Evolutionary conservation across 2,329 filamentous ascomycete species (phyloP).

Genomic region (Kalaharituber pfeilii): DNA sequence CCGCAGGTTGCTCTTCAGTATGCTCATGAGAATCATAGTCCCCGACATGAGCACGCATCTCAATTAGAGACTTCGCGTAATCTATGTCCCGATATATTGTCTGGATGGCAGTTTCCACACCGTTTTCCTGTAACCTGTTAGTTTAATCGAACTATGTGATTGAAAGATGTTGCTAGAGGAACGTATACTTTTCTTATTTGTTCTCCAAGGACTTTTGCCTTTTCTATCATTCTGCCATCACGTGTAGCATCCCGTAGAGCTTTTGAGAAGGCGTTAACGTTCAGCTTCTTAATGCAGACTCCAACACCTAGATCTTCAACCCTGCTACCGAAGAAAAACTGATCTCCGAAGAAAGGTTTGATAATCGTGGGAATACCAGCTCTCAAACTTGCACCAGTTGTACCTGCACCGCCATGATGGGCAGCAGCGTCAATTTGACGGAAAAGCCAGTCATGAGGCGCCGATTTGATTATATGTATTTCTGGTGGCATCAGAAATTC

Average conservation of each 20-base stretch:
- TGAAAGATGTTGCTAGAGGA: conserved; percentile 1
- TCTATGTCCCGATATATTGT: conserved; percentile 89
- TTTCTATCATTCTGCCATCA: conserved; percentile 77
- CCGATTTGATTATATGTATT: conserved; percentile 74
- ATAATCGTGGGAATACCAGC: conserved; percentile 88
- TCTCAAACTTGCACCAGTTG: conserved; percentile 78
- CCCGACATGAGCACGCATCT: conserved; percentile 31
- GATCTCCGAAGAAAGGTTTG: conserved; percentile 93
- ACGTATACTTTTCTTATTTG: conserved; percentile 62
- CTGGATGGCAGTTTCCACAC: conserved; percentile 78
- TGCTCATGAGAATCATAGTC: too few relatives aligned
- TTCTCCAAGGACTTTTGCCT: conserved; percentile 65
- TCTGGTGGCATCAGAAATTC: conserved; percentile 58
- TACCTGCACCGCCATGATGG: conserved; percentile 88
- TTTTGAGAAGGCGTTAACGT: conserved; percentile 65
- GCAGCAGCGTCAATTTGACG: conserved; percentile 80
- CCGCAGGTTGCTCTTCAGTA: not conserved
- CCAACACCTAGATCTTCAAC: conserved; percentile 90
- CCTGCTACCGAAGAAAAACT: conserved; percentile 83
- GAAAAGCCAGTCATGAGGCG: conserved; percentile 95
- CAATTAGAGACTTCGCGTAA: conserved; percentile 72
- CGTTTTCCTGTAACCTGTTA: conserved; percentile 48
- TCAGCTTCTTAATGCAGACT: conserved; percentile 73
- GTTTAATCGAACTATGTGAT: conserved; percentile 23
- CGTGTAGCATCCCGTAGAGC: conserved; percentile 85